These are phyloP conservation scores for Salvia splendens DNA, from an alignment of 257 asterid genomes.

Conservation along the genomic window DNA sequence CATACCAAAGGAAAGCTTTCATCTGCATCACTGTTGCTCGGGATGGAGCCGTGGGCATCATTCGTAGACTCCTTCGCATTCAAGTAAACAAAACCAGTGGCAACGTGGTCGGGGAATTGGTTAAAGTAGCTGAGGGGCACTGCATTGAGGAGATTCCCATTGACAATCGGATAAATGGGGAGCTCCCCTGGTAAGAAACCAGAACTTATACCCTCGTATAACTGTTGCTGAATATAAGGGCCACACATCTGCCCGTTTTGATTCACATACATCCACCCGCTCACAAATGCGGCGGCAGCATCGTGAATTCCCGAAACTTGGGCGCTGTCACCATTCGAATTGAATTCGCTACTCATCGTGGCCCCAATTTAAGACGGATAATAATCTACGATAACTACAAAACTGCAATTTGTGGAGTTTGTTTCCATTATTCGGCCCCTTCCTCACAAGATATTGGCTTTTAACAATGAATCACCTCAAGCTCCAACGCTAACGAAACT, in stretches of 20 bases:
- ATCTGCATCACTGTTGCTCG: constrained; percentile 24
- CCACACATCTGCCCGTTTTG: constrained; percentile 89
- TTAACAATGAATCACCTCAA: background rate
- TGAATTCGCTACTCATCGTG: constrained; percentile 35
- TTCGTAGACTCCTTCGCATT: constrained; percentile 32
- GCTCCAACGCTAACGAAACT: background rate
- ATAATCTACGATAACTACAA: background rate
- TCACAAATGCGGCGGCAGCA: constrained; percentile 43
- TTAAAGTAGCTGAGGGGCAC: constrained; percentile 76
- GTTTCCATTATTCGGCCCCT: background rate
- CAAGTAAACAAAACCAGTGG: constrained; percentile 72
- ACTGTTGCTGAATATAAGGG: constrained; percentile 83
- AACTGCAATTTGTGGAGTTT: background rate
- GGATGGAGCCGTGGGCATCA: constrained; percentile 30
- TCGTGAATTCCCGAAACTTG: constrained; percentile 23
- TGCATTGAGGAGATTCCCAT: constrained; percentile 57
- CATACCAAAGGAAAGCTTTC: constrained; percentile 44
- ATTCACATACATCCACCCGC: constrained; percentile 95
- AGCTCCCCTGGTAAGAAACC: constrained; percentile 85
- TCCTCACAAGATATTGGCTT: background rate
- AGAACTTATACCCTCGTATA: constrained; percentile 74
- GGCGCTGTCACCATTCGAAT: constrained; percentile 32
- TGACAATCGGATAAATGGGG: constrained; percentile 71
- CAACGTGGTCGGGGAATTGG: constrained; percentile 79
- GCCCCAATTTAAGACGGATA: constrained; percentile 5